Evolutionary conservation across 495 filamentous ascomycete genomes (phyloP).

Genomic region (Trichoderma virens): DNA sequence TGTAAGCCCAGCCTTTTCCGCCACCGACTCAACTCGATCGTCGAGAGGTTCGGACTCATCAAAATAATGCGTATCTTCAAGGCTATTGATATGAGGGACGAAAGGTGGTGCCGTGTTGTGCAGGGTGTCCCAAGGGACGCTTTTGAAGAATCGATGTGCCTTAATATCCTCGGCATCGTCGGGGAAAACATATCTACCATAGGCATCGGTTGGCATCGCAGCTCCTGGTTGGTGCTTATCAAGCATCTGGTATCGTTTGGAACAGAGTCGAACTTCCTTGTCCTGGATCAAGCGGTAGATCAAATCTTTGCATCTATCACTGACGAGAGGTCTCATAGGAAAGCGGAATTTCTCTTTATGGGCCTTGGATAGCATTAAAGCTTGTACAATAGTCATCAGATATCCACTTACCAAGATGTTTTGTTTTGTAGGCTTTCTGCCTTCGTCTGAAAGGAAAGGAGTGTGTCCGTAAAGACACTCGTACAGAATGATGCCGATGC

Average conservation of each 20-base stretch:
- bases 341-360: slow-evolving; percentile 45
- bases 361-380: slow-evolving; percentile 25
- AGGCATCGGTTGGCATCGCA: neutral
- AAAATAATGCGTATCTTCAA: slow-evolving; percentile 86
- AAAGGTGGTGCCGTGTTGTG: slow-evolving; percentile 66
- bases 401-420: slow-evolving; percentile 60
- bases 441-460: slow-evolving; percentile 75
- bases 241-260: slow-evolving; percentile 58
- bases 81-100: slow-evolving; percentile 57
- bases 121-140: slow-evolving; percentile 58
- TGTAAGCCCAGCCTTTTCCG: slow-evolving; percentile 9
- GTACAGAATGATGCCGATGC: slow-evolving; percentile 83
- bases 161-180: slow-evolving; percentile 76
- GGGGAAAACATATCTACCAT: slow-evolving; percentile 60
- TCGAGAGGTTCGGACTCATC: slow-evolving; percentile 65
- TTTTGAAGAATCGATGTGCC: slow-evolving; percentile 62
- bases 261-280: slow-evolving; percentile 66
- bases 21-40: slow-evolving; percentile 22
- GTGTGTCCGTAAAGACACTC: slow-evolving; percentile 91
- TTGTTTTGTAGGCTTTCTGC: slow-evolving; percentile 64
- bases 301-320: slow-evolving; percentile 59
- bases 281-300: slow-evolving; percentile 70
- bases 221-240: slow-evolving; percentile 27
- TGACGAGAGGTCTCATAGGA: slow-evolving; percentile 58
- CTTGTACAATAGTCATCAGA: neutral